These are phyloP conservation scores for Phytophthora vignae DNA, from an alignment of 352 stramenopile species.

Conservation along the genomic window DNA sequence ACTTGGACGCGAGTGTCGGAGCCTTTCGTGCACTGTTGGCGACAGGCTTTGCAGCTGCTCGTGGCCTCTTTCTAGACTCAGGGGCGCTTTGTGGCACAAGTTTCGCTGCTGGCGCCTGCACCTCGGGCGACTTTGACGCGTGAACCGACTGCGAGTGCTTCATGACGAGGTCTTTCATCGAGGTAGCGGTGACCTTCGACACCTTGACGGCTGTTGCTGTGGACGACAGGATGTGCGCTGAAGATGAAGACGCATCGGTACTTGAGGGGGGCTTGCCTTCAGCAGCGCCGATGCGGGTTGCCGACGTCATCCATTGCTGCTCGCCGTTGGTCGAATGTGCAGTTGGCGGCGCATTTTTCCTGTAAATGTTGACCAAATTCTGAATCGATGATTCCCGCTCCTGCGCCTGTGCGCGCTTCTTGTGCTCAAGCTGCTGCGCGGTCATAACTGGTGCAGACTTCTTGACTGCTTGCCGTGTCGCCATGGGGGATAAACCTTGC, in stretches of 20 bases:
- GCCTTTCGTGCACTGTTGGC: constrained; percentile 23
- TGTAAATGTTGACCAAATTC: constrained; percentile 28
- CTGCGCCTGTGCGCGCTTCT: constrained; percentile 32
- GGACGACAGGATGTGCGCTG: constrained; percentile 18
- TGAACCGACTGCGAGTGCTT: constrained; percentile 34
- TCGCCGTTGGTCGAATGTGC: constrained; percentile 1
- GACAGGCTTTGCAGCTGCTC: constrained; percentile 15
- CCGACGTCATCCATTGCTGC: constrained; percentile 6
- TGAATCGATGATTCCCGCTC: constrained; percentile 36
- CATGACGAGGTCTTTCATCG: constrained; percentile 48
- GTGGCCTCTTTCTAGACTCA: constrained; percentile 36
- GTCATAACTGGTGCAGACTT: constrained; percentile 12
- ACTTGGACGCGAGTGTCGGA: constrained; percentile 15
- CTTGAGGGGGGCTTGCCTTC: constrained; percentile 25
- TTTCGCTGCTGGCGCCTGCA: constrained; percentile 6
- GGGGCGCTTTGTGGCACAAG: constrained; percentile 22
- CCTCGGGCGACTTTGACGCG: constrained; percentile 6
- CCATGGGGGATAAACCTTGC: constrained; percentile 2
- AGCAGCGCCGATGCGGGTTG: constrained; percentile 18
- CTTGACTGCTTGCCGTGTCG: constrained; percentile 13
- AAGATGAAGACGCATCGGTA: neutral
- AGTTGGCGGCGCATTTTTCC: constrained; percentile 9
- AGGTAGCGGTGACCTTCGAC: constrained; percentile 32
- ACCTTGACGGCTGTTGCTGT: constrained; percentile 18
- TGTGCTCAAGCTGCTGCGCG: constrained; percentile 31